Percentiles rank a stretch among this genome's conserved stretches.
These are phyloP conservation scores for Ustilago sp. DNA, from an alignment of 1,284 basidiomycete genomes.

Conservation along the genomic window DNA sequence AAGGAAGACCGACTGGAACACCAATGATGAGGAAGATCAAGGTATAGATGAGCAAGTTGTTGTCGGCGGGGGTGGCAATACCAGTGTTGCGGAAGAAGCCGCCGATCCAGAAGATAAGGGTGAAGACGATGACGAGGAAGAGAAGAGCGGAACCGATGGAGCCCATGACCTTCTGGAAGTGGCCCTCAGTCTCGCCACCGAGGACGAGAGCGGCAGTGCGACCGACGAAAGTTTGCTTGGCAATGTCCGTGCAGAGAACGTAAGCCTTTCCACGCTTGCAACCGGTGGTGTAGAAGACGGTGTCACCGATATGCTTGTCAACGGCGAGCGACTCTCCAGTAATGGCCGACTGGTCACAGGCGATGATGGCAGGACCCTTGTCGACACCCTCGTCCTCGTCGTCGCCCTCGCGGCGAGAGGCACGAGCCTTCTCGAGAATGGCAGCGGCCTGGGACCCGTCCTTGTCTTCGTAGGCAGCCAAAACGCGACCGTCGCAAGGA, in stretches of 20 bases:
- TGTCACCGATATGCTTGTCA: conserved; percentile 74
- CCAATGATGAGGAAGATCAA: conserved; percentile 74
- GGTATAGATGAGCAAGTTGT: conserved; percentile 74
- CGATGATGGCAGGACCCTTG: conserved; percentile 73
- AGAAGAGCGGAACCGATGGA: conserved; percentile 73
- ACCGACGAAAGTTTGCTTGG: conserved; percentile 73
- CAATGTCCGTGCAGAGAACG: conserved; percentile 72
- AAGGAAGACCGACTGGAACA: conserved; percentile 75
- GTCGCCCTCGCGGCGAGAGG: conserved; percentile 63
- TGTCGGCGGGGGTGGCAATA: conserved; percentile 72
- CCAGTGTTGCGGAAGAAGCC: conserved; percentile 72
- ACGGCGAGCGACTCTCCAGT: conserved; percentile 75
- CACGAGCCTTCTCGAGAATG: conserved; percentile 67
- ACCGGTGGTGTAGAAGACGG: conserved; percentile 71
- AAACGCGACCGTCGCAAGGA: conserved; percentile 73
- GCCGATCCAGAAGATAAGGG: conserved; percentile 72
- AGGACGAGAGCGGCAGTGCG: conserved; percentile 72
- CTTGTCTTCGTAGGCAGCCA: conserved; percentile 72
- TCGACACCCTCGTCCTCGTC: conserved; percentile 70
- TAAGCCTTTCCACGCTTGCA: conserved; percentile 74
- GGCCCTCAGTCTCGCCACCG: conserved; percentile 70
- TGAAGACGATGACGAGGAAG: conserved; percentile 73
- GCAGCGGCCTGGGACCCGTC: conserved; percentile 65
- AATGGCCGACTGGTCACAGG: conserved; percentile 74
- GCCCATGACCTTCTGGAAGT: conserved; percentile 73